Percentiles rank a stretch among this genome's conserved stretches.
Evolutionary conservation across 768 basidiomycete species (phyloP).

Genomic region (Tricholoma matsutake): DNA sequence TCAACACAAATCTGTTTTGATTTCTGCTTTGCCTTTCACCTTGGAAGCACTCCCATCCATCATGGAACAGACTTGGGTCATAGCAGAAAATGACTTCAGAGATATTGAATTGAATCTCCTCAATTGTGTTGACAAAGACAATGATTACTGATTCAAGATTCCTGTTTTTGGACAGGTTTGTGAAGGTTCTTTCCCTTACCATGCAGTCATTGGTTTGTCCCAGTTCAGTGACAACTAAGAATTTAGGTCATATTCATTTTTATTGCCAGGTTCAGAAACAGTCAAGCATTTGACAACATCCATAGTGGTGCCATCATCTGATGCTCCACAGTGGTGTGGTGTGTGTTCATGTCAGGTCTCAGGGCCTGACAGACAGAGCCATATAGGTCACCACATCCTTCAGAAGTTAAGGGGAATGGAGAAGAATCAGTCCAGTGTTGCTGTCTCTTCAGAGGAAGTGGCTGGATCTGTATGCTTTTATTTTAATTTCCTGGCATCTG

Average conservation of each 20-base stretch:
- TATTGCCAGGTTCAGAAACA: too few relatives aligned
- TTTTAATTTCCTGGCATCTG: too few relatives aligned
- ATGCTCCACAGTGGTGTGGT: neutral
- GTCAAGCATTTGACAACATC: conserved; percentile 7
- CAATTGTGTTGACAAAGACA: neutral
- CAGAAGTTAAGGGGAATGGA: neutral
- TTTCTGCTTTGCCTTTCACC: too few relatives aligned
- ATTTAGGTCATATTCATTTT: too few relatives aligned
- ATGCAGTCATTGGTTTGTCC: neutral
- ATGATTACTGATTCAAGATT: neutral
- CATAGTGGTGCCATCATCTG: neutral
- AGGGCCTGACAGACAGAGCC: neutral
- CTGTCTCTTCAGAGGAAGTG: neutral
- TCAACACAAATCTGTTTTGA: neutral
- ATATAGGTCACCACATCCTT: neutral
- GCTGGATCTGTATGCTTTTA: neutral
- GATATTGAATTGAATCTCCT: neutral
- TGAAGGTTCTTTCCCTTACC: neutral
- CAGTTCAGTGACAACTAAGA: too few relatives aligned
- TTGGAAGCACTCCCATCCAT: neutral
- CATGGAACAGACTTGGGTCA: neutral
- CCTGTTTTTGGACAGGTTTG: neutral
- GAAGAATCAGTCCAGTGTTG: neutral
- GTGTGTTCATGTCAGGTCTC: neutral
- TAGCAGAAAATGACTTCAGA: neutral